These are phyloP conservation scores for Aspergillus bertholletiae DNA, from an alignment of 495 filamentous ascomycete genomes.

Conservation along the genomic window DNA sequence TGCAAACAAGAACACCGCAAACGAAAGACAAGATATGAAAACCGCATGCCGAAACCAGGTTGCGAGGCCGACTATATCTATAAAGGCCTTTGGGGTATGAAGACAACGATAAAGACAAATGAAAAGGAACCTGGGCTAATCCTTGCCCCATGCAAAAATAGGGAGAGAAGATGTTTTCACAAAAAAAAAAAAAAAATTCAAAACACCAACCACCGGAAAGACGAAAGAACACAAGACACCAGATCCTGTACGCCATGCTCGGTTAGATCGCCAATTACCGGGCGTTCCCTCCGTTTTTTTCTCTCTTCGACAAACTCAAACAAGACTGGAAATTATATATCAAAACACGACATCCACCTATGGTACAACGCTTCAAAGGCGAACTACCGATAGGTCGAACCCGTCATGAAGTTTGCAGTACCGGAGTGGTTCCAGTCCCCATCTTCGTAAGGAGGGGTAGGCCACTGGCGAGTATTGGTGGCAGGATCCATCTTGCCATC, in stretches of 20 bases:
- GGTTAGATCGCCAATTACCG: conserved; percentile 26
- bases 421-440: conserved; percentile 84
- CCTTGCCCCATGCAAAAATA: conserved; percentile 18
- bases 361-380: background rate
- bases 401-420: conserved; percentile 68
- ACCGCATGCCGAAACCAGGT: conserved; percentile 25
- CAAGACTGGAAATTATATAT: conserved; percentile 15
- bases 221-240: conserved; percentile 23
- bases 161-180: conserved; percentile 9
- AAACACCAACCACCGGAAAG: conserved; percentile 21
- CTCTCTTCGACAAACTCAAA: conserved; percentile 18
- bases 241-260: conserved; percentile 37
- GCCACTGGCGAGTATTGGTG: conserved; percentile 69
- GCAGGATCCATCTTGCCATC: conserved; percentile 58
- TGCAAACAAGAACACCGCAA: conserved; percentile 22
- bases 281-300: conserved; percentile 26
- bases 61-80: conserved; percentile 44
- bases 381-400: conserved; percentile 46
- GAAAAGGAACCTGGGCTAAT: conserved; percentile 20
- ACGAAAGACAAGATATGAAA: conserved; percentile 24
- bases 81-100: conserved; percentile 44
- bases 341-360: conserved; percentile 10
- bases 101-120: conserved; percentile 21
- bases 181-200: conserved; percentile 21
- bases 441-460: conserved; percentile 92